Evolutionary conservation across 768 basidiomycete species (phyloP), one percentile per base, ranked within the genome.

Genomic region (Tylopilus felleus): DNA sequence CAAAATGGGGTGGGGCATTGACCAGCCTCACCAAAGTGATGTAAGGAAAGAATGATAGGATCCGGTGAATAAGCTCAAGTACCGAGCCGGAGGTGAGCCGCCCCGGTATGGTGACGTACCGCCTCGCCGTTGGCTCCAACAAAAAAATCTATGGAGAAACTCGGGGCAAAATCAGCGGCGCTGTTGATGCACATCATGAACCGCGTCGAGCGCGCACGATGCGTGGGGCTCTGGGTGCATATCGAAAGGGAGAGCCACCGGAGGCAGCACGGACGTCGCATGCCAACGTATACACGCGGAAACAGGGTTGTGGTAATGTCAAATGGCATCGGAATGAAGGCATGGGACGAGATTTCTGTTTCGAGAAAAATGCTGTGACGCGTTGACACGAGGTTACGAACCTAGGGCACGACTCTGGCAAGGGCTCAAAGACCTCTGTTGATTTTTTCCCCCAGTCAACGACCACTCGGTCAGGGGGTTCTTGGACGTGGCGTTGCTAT

Each of bases 271-370:
- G 64, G 62, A 58, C 43, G 43, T 56, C 50, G 62, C 64, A 51
- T 59, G 62, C 35, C 56, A 42, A 23, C 22, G 9, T 2, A 35
- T 51, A 53, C 65, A 65, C 40, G 64, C 62, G 57, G 62, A 52
- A 59, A 56, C 57, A 61, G 65, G 57, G 55, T 53, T 52, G 62
- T 46, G 51, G 59, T 40, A 60, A 52, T 57, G 33, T 31, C 51
- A 61, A 60, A 51, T 55, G 43, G 40, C 29, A 28, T 53, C 49
- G 42, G 42, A 56, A 44, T 61, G 62, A 61, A 56, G 19, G 52
- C 51, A 49, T 49, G 36, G 53, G 44, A 56, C 27, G 12, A 1
- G 8, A 16, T 48, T 61, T 53, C 60, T 60, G 53, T 50, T 61
- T 56, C 35, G 50, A 56, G 59, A 3, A 44, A 23, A 42, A 64